Evolutionary conservation across 257 asterid species (phyloP), one percentile per base, ranked within the genome.

Genomic region (Solanum dulcamara): DNA sequence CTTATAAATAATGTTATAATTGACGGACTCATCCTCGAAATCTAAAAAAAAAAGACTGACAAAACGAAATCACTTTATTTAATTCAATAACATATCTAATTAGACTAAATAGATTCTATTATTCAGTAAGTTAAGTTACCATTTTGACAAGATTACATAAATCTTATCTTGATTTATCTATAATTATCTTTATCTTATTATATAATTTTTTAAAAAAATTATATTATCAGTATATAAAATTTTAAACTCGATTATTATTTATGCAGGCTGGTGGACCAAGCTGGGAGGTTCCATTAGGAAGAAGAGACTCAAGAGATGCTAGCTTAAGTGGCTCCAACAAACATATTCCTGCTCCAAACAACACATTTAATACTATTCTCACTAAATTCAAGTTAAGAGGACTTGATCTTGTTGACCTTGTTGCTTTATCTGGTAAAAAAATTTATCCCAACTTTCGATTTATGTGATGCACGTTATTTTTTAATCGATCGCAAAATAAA

Each of bases 361-460:
- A 77, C 86, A 91, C 93, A 6, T 90, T 91, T 33, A 92, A 90
- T 24, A 85, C 92, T 38, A 83, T 90, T 80, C 89, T 91, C 86
- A 77, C 90, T 5, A 89, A 85, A 84, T 92, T 88, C 50, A 82
- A 83, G 75, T 85, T 4, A 12, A 82, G 82, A 60, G 91, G 92
- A 70, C 90, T 92, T 7, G 83, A 91, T 88, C 87, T 84, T 10
- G 86, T 79, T 51, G 98, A 95, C 86, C 93, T 95, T 12, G 98
- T 95, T 0, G 93, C 98, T 12, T 89, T 95, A 70, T 95, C 98
- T 10, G 98, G 98, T 95, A 90, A 67, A 90, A 67, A 10, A 3
- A 22, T 26, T 42, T 66, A n/a, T 7, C 14, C 17, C 1, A 18
- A 32, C 18, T 74, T 9, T 50, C 22, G 2, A 68, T 33, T 10